Evolutionary conservation across 2,329 filamentous ascomycete genomes (phyloP), one percentile per base, ranked within the genome.

Genomic region (Ceratocystis ficicola): DNA sequence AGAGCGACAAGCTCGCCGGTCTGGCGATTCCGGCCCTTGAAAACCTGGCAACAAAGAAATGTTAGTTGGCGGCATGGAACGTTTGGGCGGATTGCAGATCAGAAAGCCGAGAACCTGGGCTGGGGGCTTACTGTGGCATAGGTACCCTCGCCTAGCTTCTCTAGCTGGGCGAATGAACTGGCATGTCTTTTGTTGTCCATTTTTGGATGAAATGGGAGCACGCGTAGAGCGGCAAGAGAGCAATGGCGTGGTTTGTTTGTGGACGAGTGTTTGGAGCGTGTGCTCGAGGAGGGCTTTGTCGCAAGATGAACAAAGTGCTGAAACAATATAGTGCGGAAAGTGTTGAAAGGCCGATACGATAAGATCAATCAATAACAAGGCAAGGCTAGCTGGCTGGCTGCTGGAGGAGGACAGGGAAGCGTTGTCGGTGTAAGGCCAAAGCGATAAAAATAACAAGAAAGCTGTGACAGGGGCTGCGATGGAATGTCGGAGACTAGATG

Each of bases 121-220:
- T 20, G 25, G 25, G 36, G 48, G 71, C 86, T 73, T 81, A 96
- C 94, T 44, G 94, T 99, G 44, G 94, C 94, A 84, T 99, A 99
- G 41, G 94, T 99, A 68, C 94, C 94, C 80, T 99, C 94, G 73
- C 94, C 94, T 70, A 99, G 83, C 88, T 93, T 99, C 78, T 99
- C 94, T 75, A 97, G 84, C 85, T 97, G 94, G 83, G 97, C 93
- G 81, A 99, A 99, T 69, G 93, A 97, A 79, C 89, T 95, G 66
- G 93, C 92, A 73, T 96, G 90, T 73, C 89, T 82, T 76, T 95
- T 89, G 73, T 89, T 89, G 77, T 96, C 93, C 93, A 97, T 97
- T 68, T 41, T 68, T 75, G 67, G 44, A 66, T 64, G 8, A 66
- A 68, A 63, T 61, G 66, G 62, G 20, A 48, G 48, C 17, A 62